Evolutionary conservation across 352 stramenopile species (phyloP), one percentile per base, ranked within the genome.

Genomic region (Blastocystis sp.): DNA sequence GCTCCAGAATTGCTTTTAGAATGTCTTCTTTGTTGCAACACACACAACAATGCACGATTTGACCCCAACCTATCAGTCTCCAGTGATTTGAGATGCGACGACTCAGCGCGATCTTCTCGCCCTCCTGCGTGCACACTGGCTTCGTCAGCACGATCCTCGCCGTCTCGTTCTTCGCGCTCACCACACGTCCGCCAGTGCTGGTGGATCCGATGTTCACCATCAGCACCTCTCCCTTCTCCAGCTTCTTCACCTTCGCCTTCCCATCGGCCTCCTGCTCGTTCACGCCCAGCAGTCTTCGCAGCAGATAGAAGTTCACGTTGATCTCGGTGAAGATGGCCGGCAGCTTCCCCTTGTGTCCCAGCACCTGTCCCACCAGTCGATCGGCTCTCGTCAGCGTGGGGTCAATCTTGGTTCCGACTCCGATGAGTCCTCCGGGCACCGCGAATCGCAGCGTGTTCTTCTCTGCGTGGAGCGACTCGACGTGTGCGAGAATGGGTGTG

Each of bases 161-260:
- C 50, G 63, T 66, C 39, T 90, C 89, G 53, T 92, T 89, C 80
- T 92, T 91, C 55, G 94, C 92, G 13, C 90, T 91, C 47, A 93
- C 61, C 20, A 97, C 94, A 87, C 93, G 95, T 79, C 96, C 97
- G 77, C 97, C 97, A n/a, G 97, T 99, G 20, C 96, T 96, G 13
- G 97, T 99, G 59, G 95, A 98, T 45, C 97, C 97, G 92, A 99
- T 99, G 93, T 99, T 99, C 41, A 99, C 96, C 96, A 99, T 99
- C 56, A 99, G 94, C 92, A 99, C 98, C 92, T 99, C 97, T 68
- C 50, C 50, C 93, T 98, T 98, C 62, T 94, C 94, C 23, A 99
- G 93, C 93, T 99, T 99, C 92, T 98, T 94, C 79, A 99, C 96
- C 93, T 98, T 99, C 82, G 95, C 97, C 87, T 98, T 96, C 93